Evolutionary conservation across 2,329 filamentous ascomycete genomes (phyloP).

Genomic region (Tolypocladium endophyticum): DNA sequence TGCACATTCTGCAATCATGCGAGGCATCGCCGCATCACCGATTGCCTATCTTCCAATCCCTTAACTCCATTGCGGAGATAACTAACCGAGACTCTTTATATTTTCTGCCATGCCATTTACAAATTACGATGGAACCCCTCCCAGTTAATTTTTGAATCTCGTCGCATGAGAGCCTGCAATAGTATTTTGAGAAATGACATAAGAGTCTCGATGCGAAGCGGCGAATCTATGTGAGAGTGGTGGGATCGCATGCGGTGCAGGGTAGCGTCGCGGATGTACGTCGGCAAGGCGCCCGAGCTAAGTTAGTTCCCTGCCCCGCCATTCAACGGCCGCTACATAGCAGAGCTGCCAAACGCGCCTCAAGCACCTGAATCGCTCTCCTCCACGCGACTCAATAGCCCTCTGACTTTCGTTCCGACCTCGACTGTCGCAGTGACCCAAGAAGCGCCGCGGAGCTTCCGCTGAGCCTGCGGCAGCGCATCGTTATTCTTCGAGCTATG

Average conservation of each 20-base stretch:
- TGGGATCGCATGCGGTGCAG: neutral
- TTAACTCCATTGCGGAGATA: too few species aligned
- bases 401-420: neutral
- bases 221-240: neutral
- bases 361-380: neutral
- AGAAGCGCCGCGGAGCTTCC: conserved; percentile 4
- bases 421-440: neutral
- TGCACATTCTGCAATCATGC: neutral
- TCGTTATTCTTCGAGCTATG: conserved; percentile 16
- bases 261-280: neutral
- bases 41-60: too few species aligned
- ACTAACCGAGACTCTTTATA: too few species aligned
- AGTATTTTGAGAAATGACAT: neutral
- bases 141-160: too few species aligned
- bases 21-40: neutral
- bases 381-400: neutral
- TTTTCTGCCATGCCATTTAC: neutral
- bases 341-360: neutral
- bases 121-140: too few species aligned
- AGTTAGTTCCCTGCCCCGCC: conserved; percentile 1
- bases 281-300: neutral
- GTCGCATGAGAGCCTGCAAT: too few species aligned
- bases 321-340: neutral
- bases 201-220: neutral
- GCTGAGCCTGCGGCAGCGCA: conserved; percentile 1